phyloP scores from a whole-genome alignment of 2,329 filamentous ascomycete species.

The Aureobasidium melanogenum region DNA sequence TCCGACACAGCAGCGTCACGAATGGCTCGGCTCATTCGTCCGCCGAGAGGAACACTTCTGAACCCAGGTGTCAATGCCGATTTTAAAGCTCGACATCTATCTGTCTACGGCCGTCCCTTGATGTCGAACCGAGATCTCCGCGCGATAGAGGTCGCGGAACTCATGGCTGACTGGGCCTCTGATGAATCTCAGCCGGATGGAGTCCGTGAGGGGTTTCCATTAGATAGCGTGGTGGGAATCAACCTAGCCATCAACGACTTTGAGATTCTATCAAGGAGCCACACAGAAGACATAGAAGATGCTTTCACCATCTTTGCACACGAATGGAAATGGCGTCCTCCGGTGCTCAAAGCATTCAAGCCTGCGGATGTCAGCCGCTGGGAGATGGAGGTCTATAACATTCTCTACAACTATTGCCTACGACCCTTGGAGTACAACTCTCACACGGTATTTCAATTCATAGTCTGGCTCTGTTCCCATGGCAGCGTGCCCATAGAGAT shows the following conservation, averaged over 20 bases:
- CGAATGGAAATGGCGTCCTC: background rate
- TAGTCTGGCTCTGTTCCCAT: background rate
- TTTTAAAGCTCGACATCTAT: background rate
- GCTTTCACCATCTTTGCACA: background rate
- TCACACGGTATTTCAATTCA: background rate
- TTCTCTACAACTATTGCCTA: background rate
- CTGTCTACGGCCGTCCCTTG: background rate
- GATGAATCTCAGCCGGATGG: background rate
- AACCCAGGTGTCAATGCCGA: background rate
- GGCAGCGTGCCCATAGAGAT: background rate
- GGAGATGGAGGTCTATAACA: background rate
- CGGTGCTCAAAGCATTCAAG: background rate
- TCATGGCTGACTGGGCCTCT: background rate
- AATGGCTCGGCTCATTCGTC: background rate
- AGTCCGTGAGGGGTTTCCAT: background rate
- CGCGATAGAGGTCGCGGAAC: background rate
- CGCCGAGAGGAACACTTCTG: background rate
- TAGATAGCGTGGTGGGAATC: background rate
- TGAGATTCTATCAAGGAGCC: background rate
- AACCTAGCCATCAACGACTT: background rate
- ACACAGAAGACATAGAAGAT: background rate
- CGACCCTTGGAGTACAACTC: background rate
- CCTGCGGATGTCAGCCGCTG: background rate
- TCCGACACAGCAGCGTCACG: background rate
- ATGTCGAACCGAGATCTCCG: background rate